phyloP scores from a whole-genome alignment of 1,284 basidiomycete genomes.

The Gomphus sp. region DNA sequence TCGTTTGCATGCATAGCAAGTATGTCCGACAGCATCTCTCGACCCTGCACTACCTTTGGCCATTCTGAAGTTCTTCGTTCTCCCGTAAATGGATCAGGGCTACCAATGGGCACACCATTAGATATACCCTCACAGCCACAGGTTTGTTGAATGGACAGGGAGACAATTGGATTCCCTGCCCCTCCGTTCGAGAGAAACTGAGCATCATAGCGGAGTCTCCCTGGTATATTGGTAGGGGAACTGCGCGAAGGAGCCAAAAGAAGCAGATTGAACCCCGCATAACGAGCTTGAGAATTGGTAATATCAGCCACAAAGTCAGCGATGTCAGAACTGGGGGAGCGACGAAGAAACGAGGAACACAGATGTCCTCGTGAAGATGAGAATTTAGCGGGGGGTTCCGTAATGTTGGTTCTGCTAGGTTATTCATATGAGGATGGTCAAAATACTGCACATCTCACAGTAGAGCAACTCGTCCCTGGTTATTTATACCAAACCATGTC shows the following conservation, averaged over 20 bases:
- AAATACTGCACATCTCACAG: slow-evolving; percentile 38
- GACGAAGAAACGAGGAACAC: slow-evolving; percentile 54
- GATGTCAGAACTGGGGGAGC: slow-evolving; percentile 32
- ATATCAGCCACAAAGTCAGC: slow-evolving; percentile 26
- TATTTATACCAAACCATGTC: slow-evolving; percentile 68
- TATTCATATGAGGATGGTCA: background rate
- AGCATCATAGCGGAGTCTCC: slow-evolving; percentile 36
- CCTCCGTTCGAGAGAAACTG: slow-evolving; percentile 59
- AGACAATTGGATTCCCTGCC: slow-evolving; percentile 47
- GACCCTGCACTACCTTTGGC: slow-evolving; percentile 63
- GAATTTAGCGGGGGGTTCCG: slow-evolving; percentile 42
- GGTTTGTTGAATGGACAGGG: slow-evolving; percentile 43
- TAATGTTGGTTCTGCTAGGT: slow-evolving; percentile 64
- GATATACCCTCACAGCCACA: slow-evolving; percentile 44
- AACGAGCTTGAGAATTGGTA: slow-evolving; percentile 34
- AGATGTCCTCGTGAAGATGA: slow-evolving; percentile 57
- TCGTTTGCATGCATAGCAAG: slow-evolving; percentile 32
- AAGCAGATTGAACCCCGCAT: slow-evolving; percentile 72
- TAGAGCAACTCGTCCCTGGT: slow-evolving; percentile 54
- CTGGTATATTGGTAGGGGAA: background rate
- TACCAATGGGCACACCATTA: slow-evolving; percentile 35
- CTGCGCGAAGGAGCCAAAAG: slow-evolving; percentile 35
- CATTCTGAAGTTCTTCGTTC: slow-evolving; percentile 41
- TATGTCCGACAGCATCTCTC: slow-evolving; percentile 32
- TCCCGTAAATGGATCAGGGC: slow-evolving; percentile 31